These are phyloP conservation scores for Plantago ovata DNA, from an alignment of 257 asterid genomes.

Conservation along the genomic window DNA sequence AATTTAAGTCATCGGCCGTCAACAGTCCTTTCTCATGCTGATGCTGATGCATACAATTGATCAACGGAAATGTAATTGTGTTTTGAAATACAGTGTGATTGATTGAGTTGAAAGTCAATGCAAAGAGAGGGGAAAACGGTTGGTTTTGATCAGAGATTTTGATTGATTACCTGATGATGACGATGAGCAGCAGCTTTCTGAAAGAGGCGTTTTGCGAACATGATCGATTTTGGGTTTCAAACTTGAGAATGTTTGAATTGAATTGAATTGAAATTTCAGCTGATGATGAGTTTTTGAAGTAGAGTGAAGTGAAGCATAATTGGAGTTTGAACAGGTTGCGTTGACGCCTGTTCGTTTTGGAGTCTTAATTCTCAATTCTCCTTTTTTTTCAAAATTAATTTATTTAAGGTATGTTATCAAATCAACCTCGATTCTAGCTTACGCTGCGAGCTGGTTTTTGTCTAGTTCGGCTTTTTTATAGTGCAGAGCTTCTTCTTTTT, in stretches of 20 bases:
- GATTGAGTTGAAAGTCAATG: not conserved
- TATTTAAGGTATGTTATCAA: no score
- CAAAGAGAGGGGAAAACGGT: not conserved
- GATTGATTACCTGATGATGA: slow-evolving; percentile 24
- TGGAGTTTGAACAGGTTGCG: no score
- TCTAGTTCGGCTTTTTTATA: no score
- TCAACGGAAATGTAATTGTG: not conserved
- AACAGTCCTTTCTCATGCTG: slow-evolving; percentile 24
- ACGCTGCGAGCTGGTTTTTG: no score
- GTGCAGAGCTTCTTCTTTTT: no score
- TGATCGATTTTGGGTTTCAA: slow-evolving; percentile 22
- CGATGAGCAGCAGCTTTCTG: slow-evolving; percentile 61
- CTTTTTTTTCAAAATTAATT: no score
- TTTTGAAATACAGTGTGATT: no score
- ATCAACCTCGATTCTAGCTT: no score
- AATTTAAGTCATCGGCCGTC: slow-evolving; percentile 54
- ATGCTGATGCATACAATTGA: slow-evolving; percentile 33
- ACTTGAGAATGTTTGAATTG: slow-evolving; percentile 5
- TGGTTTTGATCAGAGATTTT: slow-evolving; percentile 2
- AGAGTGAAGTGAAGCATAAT: no score
- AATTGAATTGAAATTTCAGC: slow-evolving; percentile 8
- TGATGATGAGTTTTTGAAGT: not conserved
- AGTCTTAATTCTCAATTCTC: no score
- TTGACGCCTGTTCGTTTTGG: no score
- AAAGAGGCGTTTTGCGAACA: slow-evolving; percentile 75